Conservation (phyloP, 495 filamentous ascomycete species). For the Physcia stellaris region DNA sequence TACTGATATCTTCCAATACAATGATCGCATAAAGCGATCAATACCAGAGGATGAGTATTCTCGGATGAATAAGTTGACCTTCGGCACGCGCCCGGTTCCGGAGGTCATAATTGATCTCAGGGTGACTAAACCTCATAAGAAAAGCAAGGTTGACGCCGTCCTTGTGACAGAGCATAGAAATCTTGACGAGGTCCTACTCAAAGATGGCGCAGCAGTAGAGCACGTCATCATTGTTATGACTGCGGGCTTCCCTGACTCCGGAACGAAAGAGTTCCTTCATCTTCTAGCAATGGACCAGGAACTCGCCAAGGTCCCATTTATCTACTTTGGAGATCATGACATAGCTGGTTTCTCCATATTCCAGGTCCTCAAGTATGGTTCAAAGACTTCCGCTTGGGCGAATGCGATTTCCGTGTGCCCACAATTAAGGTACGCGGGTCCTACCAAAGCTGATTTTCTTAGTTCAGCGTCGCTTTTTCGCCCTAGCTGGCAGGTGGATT, state of each 20-base stretch:
- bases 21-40: too few relatives aligned
- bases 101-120: too few relatives aligned
- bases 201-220: not conserved
- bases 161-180: not conserved
- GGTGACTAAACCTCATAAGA: too few relatives aligned
- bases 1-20: too few relatives aligned
- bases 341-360: not conserved
- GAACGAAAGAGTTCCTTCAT: not conserved
- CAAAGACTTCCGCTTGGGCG: not conserved
- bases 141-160: conserved; percentile 1
- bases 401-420: not conserved
- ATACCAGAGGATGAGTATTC: too few relatives aligned
- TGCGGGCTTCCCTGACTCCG: not conserved
- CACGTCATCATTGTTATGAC: not conserved
- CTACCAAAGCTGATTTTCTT: not conserved
- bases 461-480: not conserved
- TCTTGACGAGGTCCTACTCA: not conserved
- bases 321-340: conserved; percentile 1
- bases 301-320: not conserved
- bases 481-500: not conserved
- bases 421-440: not conserved
- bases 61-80: too few relatives aligned
- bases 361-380: conserved; percentile 3
- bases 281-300: not conserved
- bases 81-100: too few relatives aligned